These are phyloP conservation scores for Pseudonectria buxi DNA, from an alignment of 2,329 filamentous ascomycete genomes.

Conservation along the genomic window DNA sequence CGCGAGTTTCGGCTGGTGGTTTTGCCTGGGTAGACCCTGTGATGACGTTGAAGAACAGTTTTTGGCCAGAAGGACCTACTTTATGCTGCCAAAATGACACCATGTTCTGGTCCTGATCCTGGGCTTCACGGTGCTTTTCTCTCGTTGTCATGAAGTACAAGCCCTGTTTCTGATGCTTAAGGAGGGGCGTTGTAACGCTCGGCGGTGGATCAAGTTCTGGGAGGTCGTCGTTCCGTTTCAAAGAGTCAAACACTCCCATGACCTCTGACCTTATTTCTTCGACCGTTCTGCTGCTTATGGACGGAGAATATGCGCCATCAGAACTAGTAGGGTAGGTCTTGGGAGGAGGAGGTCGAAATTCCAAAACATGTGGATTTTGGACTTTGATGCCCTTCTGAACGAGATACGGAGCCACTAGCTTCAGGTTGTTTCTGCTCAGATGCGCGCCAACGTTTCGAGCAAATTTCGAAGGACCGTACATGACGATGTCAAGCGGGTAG, in stretches of 20 bases:
- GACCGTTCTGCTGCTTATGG: constrained; percentile 52
- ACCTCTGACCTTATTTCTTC: constrained; percentile 86
- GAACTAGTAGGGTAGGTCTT: constrained; percentile 26
- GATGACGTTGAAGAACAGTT: constrained; percentile 74
- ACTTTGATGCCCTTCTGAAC: constrained; percentile 64
- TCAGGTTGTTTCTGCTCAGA: constrained; percentile 57
- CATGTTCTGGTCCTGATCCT: constrained; percentile 52
- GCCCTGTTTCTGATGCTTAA: constrained; percentile 85
- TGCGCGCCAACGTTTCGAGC: constrained; percentile 60
- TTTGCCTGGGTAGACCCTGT: constrained; percentile 59
- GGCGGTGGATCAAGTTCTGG: constrained; percentile 62
- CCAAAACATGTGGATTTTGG: constrained; percentile 66
- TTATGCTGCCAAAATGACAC: constrained; percentile 73
- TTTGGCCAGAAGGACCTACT: constrained; percentile 42
- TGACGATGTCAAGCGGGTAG: constrained; percentile 62
- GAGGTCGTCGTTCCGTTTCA: constrained; percentile 68
- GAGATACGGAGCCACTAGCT: constrained; percentile 58
- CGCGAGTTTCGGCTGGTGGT: constrained; percentile 59
- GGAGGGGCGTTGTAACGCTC: constrained; percentile 58
- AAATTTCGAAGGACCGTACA: constrained; percentile 70
- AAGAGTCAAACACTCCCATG: constrained; percentile 78
- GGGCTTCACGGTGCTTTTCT: constrained; percentile 59
- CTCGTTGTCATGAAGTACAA: constrained; percentile 78
- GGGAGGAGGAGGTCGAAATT: constrained; percentile 36
- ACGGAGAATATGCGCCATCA: constrained; percentile 19